Base-by-base conservation (phyloP, 1,284 basidiomycete species). In the Vanrija sp. region DNA sequence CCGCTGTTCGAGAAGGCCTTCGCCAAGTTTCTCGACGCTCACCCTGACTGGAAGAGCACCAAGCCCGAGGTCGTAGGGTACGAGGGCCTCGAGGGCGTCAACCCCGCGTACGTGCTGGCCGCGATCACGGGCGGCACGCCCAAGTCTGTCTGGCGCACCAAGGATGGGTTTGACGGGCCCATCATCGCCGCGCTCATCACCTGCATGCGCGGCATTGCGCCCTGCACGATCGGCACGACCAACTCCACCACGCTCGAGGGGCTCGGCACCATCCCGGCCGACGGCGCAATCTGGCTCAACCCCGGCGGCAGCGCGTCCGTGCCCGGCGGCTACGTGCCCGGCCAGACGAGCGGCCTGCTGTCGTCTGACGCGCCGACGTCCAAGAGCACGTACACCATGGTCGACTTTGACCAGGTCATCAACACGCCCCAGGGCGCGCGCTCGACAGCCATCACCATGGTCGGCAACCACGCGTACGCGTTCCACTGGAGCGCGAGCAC, bases 1-100 rank as follows among this genome's bases (percentile, higher is more conserved):
- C 61, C 61, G 18, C 53, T 63, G 16, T 54, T 63, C 38, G 61
- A 63, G 46, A 63, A 63, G 58, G 61, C 58, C 6, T 63, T 60
- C 19, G 61, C 61, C 23, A 63, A 63, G 51, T 63, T 59, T 34
- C 56, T 60, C 48, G 61, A 63, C 54, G 49, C 51, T 3, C 25
- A 25, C 21, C 46, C 57, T 3, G 57, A 49, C 51, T 53, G 52
- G 52, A 44, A 49, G n/a, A 15, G 43, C 5, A 26, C 54, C 9
- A 28, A 46, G 18, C 15, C 43, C 14, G 50, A 38, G 10, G 16
- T 6, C 29, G 43, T 38, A 6, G 60, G 60, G 0, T 62, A 62
- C 48, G 45, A 18, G 3, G 60, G 57, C 3, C 43, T 62, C 6
- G 43, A 46, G 42, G 57, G 57, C 16, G 44, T 62, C 25, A 38